These are phyloP conservation scores for Eimeria acervulina DNA, from an alignment of 169 alveolate genomes.

Conservation along the genomic window DNA sequence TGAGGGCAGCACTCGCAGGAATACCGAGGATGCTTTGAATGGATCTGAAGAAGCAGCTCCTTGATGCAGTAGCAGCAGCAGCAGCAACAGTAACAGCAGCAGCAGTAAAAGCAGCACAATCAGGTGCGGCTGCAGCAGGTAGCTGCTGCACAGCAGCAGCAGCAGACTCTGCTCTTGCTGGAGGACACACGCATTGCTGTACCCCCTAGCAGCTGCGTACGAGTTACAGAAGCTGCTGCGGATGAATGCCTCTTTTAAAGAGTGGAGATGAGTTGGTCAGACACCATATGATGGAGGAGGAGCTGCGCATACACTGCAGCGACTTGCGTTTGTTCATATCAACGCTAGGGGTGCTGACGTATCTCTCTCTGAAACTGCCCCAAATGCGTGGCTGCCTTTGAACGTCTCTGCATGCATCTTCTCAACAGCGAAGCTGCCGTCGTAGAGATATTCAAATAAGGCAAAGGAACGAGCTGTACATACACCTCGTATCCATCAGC, in stretches of 20 bases:
- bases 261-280: background rate
- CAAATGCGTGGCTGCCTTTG: background rate
- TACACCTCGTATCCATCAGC: background rate
- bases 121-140: too few relatives aligned
- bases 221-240: background rate
- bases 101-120: too few relatives aligned
- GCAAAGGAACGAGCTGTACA: background rate
- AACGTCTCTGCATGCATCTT: background rate
- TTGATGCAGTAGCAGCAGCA: background rate
- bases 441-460: background rate
- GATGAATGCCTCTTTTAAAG: background rate
- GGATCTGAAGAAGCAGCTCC: slow-evolving; percentile 23
- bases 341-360: background rate
- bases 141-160: background rate
- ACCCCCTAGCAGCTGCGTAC: background rate
- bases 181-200: too few relatives aligned
- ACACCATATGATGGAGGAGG: background rate
- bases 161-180: background rate
- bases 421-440: background rate
- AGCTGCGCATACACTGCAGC: background rate
- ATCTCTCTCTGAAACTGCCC: background rate
- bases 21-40: slow-evolving; percentile 9
- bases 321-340: background rate
- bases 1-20: slow-evolving; percentile 27
- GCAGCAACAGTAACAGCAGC: slow-evolving; percentile 25